Evolutionary conservation across 495 filamentous ascomycete genomes (phyloP), one percentile per base, ranked within the genome.

Genomic region (Aspergillus campestris): DNA sequence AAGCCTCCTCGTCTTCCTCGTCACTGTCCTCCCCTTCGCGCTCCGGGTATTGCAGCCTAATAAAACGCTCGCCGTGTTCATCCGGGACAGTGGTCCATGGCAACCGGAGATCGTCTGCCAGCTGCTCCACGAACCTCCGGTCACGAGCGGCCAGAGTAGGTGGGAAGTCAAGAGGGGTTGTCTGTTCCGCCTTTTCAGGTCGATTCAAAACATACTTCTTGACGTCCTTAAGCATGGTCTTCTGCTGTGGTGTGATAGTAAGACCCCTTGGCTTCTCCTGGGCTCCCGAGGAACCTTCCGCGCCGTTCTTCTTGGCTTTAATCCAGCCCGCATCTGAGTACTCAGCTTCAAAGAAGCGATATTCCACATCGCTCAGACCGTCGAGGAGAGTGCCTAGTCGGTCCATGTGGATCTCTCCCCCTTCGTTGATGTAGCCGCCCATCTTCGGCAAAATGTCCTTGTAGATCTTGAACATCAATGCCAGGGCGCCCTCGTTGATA

Each of bases 391-490:
- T 66, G 7, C 75, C 79, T 45, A 99, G 65, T 34, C 92, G 79
- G 41, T 83, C 65, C 52, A 96, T 61, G 55, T 96, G 91, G 59
- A 99, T 95, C 36, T 84, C 80, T 44, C 94, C 94, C 31, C 83
- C 76, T 58, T 97, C 89, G 61, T 99, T 99, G 62, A 99, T 94
- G 59, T 99, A 99, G 12, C 94, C 94, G 41, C 86, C 83, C 60
- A 86, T 85, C 60, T 83, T 86, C 24, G 87, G 89, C 45, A 99
- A 71, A 11, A 94, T 80, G 14, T 84, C 72, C 58, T 96, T 96
- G 74, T 99, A 99, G 48, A 94, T 81, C 62, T 85, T 87, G 63
- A 99, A 99, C 90, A 97, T 96, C 50, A 92, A 78, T 13, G 89
- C 84, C 57, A 97, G 69, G 8, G 94, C 94, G 31, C 94, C 94